Conservation (phyloP, 371 early-diverging fungal species). For the Nosema bombycis region DNA sequence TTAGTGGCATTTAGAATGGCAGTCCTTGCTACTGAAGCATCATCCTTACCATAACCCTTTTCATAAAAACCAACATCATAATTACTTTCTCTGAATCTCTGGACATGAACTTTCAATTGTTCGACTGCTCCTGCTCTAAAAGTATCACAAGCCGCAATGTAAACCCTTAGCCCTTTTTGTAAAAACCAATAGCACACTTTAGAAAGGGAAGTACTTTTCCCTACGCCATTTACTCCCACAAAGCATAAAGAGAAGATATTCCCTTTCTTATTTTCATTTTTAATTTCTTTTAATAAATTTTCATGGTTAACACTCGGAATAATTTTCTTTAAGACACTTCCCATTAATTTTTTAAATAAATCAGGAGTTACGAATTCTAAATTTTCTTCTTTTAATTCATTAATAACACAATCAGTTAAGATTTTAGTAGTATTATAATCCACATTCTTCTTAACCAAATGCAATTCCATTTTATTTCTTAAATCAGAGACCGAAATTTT, state of each 20-base stretch:
- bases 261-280: slow-evolving; percentile 67
- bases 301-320: slow-evolving; percentile 81
- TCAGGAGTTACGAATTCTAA: slow-evolving; percentile 33
- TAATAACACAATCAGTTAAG: slow-evolving; percentile 50
- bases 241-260: slow-evolving; percentile 82
- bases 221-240: slow-evolving; percentile 97
- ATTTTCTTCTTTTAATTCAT: slow-evolving; percentile 43
- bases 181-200: slow-evolving; percentile 93
- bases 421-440: slow-evolving; percentile 41
- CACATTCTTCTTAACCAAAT: slow-evolving; percentile 63
- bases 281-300: slow-evolving; percentile 84
- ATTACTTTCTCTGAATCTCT: slow-evolving; percentile 75
- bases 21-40: slow-evolving; percentile 90
- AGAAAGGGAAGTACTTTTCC: slow-evolving; percentile 87
- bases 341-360: slow-evolving; percentile 70
- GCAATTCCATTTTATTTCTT: slow-evolving; percentile 48
- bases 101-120: slow-evolving; percentile 83
- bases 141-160: slow-evolving; percentile 97
- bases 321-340: slow-evolving; percentile 73
- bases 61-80: slow-evolving; percentile 84
- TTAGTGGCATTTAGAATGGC: slow-evolving; percentile 75
- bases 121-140: slow-evolving; percentile 98
- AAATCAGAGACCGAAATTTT: slow-evolving; percentile 53
- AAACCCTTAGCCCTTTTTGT: slow-evolving; percentile 78
- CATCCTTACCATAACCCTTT: slow-evolving; percentile 93